Evolutionary conservation across 768 basidiomycete species (phyloP).

Genomic region (Floccularia luteovirens): DNA sequence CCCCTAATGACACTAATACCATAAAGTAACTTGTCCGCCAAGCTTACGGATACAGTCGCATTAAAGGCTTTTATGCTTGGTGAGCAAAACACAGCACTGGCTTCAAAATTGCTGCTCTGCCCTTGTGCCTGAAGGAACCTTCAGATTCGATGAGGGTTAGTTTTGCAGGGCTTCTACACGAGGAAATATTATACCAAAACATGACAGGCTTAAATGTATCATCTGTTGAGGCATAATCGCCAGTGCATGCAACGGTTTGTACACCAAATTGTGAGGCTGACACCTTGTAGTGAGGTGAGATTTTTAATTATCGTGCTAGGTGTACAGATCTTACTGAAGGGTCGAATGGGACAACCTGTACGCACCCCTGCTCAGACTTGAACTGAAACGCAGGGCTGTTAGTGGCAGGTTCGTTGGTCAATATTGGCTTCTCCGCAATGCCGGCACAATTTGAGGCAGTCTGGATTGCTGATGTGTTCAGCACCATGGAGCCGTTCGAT

Average conservation of each 20-base stretch:
- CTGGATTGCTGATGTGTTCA: not conserved
- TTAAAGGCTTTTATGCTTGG: constrained; percentile 39
- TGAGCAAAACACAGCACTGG: constrained; percentile 47
- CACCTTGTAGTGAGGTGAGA: not conserved
- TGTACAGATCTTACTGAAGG: not conserved
- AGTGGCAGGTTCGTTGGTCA: not conserved
- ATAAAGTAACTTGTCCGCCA: too few species aligned
- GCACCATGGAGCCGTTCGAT: not conserved
- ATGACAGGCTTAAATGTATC: constrained; percentile 46
- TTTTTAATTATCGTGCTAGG: not conserved
- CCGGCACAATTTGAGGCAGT: not conserved
- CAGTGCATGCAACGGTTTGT: not conserved
- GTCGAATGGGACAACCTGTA: not conserved
- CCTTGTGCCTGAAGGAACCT: constrained; percentile 33
- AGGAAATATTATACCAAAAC: constrained; percentile 42
- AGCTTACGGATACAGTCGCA: too few species aligned
- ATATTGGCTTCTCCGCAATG: not conserved
- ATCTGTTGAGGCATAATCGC: constrained; percentile 12
- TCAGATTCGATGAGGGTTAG: constrained; percentile 1
- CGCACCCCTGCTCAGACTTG: not conserved
- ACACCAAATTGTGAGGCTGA: not conserved
- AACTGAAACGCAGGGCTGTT: not conserved
- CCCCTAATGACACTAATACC: too few species aligned
- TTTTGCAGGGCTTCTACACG: not conserved
- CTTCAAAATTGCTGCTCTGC: constrained; percentile 26